Percentiles rank a stretch among this genome's conserved stretches.
These are phyloP conservation scores for Turnera subulata DNA, from an alignment of 345 rosid species.

Conservation along the genomic window DNA sequence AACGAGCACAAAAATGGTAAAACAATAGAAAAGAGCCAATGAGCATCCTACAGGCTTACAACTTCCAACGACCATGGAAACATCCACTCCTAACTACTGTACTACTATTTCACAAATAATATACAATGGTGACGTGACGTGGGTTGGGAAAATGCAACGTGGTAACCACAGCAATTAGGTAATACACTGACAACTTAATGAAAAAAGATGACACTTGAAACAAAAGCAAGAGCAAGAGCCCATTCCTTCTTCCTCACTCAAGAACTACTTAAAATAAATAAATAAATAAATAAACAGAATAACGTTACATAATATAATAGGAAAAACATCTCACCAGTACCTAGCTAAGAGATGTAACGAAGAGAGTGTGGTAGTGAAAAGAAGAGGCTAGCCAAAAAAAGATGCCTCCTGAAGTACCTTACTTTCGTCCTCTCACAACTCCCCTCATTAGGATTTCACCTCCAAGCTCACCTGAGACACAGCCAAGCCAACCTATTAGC, in stretches of 20 bases:
- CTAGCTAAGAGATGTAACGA: conserved; percentile 23
- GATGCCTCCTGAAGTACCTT: conserved; percentile 70
- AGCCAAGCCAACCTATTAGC: conserved; percentile 13
- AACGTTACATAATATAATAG: conserved; percentile 13
- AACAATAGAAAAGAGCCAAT: conserved; percentile 8
- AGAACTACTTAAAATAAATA: no score
- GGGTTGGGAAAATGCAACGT: conserved; percentile 14
- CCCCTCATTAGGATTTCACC: conserved; percentile 43
- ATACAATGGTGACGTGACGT: conserved; percentile 10
- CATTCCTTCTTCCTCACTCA: conserved; percentile 53
- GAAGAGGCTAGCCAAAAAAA: conserved; percentile 14
- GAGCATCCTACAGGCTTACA: conserved; percentile 5
- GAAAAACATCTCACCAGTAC: conserved; percentile 13
- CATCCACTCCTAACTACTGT: neutral
- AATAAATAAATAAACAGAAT: no score
- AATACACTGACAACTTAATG: conserved; percentile 22
- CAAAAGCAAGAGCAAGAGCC: conserved; percentile 55
- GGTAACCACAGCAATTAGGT: conserved; percentile 33
- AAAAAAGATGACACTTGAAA: conserved; percentile 33
- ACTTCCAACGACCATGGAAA: conserved; percentile 7
- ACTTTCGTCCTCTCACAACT: conserved; percentile 33
- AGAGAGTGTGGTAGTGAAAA: conserved; percentile 15
- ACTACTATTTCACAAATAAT: neutral
- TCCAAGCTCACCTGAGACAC: conserved; percentile 35
- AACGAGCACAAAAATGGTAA: conserved; percentile 12